A percentile compares a stretch with the other conserved stretches of the same genome.
These are phyloP conservation scores for Pistacia vera DNA, from an alignment of 345 rosid genomes.

Conservation along the genomic window DNA sequence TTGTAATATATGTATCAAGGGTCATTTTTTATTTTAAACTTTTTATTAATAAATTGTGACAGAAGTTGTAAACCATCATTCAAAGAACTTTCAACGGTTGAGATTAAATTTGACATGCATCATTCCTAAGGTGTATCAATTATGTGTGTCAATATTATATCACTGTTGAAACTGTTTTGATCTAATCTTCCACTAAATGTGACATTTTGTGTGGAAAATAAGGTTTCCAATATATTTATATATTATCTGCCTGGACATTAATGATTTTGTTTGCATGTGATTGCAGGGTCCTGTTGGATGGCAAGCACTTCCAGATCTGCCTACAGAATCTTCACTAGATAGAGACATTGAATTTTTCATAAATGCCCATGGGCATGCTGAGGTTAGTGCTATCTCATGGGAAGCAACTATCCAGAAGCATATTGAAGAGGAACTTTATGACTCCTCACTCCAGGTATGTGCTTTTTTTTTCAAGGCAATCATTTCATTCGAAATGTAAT, in stretches of 20 bases:
- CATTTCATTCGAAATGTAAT: neutral
- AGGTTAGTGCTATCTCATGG: constrained; percentile 84
- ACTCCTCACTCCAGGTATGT: constrained; percentile 70
- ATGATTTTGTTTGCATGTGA: constrained; percentile 17
- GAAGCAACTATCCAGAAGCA: constrained; percentile 90
- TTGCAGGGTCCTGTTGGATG: constrained; percentile 96
- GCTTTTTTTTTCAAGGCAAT: constrained; percentile 9
- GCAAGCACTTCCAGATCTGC: constrained; percentile 79
- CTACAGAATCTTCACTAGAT: constrained; percentile 62
- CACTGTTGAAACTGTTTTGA: no score
- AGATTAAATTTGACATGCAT: neutral
- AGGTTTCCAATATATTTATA: neutral
- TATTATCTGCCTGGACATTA: neutral
- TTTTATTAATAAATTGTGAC: neutral
- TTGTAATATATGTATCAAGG: neutral
- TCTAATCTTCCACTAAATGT: neutral
- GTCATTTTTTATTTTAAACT: neutral
- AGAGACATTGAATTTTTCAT: constrained; percentile 70
- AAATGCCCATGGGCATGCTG: constrained; percentile 60
- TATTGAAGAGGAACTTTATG: constrained; percentile 85
- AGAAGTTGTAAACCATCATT: neutral
- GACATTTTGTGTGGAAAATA: no score
- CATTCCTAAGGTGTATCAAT: neutral
- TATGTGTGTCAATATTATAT: neutral
- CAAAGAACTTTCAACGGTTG: neutral